Conservation (phyloP, 2,329 filamentous ascomycete genomes). For the Monosporascus ibericus region DNA sequence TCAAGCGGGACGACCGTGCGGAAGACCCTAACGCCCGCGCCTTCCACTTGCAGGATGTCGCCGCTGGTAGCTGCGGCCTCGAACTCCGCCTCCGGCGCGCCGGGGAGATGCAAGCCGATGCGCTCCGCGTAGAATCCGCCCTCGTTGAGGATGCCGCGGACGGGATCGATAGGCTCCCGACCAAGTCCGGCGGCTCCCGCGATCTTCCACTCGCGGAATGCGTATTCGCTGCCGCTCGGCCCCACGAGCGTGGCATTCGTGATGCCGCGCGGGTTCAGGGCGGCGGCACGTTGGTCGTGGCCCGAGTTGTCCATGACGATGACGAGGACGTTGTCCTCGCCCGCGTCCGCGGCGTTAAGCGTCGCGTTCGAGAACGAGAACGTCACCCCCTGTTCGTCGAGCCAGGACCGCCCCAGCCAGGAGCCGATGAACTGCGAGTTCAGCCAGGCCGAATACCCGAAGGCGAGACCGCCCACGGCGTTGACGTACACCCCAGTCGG, state of each 20-base stretch:
- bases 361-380: conserved; percentile 47
- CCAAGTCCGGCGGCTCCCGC: conserved; percentile 46
- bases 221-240: conserved; percentile 16
- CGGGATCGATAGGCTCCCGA: conserved; percentile 44
- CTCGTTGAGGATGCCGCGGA: conserved; percentile 51
- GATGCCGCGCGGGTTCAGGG: conserved; percentile 45
- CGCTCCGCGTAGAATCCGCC: conserved; percentile 54
- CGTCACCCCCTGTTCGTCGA: conserved; percentile 28
- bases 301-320: conserved; percentile 55
- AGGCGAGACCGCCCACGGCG: conserved; percentile 47
- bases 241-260: conserved; percentile 44
- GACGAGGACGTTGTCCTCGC: conserved; percentile 42
- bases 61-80: conserved; percentile 18
- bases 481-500: conserved; percentile 42
- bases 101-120: conserved; percentile 53
- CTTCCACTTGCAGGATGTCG: conserved; percentile 35
- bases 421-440: conserved; percentile 53
- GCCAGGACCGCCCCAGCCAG: conserved; percentile 42
- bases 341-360: conserved; percentile 22
- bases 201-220: conserved; percentile 51
- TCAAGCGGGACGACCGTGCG: conserved; percentile 44
- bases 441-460: conserved; percentile 52
- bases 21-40: conserved; percentile 50
- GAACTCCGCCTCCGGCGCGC: conserved; percentile 45
- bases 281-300: conserved; percentile 46